These are phyloP conservation scores for Agaricus blazei DNA, from an alignment of 768 basidiomycete species.

Conservation along the genomic window DNA sequence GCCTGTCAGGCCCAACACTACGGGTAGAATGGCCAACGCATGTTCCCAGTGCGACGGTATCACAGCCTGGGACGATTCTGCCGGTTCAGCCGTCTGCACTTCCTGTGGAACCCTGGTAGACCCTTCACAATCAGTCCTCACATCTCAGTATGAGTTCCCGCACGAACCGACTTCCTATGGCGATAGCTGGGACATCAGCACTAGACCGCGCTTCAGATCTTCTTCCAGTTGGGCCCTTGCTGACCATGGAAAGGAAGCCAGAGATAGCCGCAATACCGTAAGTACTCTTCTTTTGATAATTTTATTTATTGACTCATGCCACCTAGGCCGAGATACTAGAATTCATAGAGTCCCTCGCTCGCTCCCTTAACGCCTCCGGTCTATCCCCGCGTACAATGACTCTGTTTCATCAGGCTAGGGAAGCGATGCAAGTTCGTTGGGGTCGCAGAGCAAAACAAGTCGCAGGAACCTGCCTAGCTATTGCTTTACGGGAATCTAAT, in stretches of 20 bases:
- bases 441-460: slow-evolving; percentile 66
- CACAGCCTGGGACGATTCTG: slow-evolving; percentile 52
- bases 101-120: slow-evolving; percentile 68
- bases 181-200: slow-evolving; percentile 27
- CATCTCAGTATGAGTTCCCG: slow-evolving; percentile 28
- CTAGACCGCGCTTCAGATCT: slow-evolving; percentile 45
- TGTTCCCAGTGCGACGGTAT: slow-evolving; percentile 53
- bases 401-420: slow-evolving; percentile 67
- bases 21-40: slow-evolving; percentile 23
- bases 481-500: slow-evolving; percentile 67
- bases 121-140: slow-evolving; percentile 55
- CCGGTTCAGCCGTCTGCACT: slow-evolving; percentile 60
- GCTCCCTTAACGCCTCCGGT: slow-evolving; percentile 54
- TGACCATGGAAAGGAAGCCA: slow-evolving; percentile 61
- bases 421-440: slow-evolving; percentile 58
- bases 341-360: slow-evolving; percentile 57
- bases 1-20: background rate
- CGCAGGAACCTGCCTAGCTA: slow-evolving; percentile 63
- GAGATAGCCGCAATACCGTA: slow-evolving; percentile 62
- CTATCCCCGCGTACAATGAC: slow-evolving; percentile 59
- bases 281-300: slow-evolving; percentile 19
- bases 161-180: slow-evolving; percentile 29
- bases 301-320: slow-evolving; percentile 14
- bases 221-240: slow-evolving; percentile 55
- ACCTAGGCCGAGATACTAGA: slow-evolving; percentile 56